Conservation (phyloP, 345 rosid genomes). For the Sisymbrium irio region DNA sequence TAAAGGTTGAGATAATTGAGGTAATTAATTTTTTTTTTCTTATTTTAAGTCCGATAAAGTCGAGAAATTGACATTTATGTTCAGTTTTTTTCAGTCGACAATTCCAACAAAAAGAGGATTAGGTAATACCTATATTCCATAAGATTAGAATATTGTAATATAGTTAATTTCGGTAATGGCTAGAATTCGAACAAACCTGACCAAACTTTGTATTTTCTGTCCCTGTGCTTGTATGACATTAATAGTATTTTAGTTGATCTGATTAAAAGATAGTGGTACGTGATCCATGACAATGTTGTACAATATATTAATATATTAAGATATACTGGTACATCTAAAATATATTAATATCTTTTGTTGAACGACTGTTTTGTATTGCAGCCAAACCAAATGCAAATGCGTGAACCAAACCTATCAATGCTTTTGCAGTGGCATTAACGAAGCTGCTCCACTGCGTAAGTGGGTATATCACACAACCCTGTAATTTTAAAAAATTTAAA, state of each 20-base stretch:
- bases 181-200: constrained; percentile 31
- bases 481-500: background rate
- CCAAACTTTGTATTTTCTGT: constrained; percentile 32
- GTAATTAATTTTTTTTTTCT: background rate
- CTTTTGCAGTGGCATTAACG: constrained; percentile 26
- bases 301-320: background rate
- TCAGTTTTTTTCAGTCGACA: constrained; percentile 21
- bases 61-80: constrained; percentile 6
- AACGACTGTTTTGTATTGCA: constrained; percentile 18
- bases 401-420: constrained; percentile 30
- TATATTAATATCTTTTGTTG: background rate
- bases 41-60: background rate
- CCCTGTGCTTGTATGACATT: constrained; percentile 3
- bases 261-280: constrained; percentile 24
- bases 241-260: background rate
- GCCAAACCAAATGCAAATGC: constrained; percentile 20
- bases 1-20: constrained; percentile 14
- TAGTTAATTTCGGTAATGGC: background rate
- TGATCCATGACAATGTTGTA: constrained; percentile 30
- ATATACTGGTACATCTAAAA: background rate
- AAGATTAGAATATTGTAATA: background rate
- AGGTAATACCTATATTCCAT: constrained; percentile 20
- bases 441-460: constrained; percentile 21
- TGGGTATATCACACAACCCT: background rate
- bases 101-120: constrained; percentile 29